These are phyloP conservation scores for Arachis monticola DNA, from an alignment of 331 rosid species.

Conservation along the genomic window DNA sequence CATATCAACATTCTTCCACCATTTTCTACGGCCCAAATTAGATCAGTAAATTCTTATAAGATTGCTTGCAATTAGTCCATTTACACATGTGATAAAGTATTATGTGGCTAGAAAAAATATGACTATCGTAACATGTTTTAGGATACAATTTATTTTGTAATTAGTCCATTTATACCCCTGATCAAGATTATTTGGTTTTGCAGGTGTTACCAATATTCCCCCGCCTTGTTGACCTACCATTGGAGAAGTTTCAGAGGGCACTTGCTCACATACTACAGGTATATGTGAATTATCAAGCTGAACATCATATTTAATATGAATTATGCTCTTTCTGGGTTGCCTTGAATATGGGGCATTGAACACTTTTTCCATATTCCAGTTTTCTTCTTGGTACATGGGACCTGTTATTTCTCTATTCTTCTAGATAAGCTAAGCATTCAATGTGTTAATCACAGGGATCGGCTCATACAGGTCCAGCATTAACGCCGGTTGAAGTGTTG, in stretches of 20 bases:
- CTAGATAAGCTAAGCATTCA: slow-evolving; percentile 33
- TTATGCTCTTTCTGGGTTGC: slow-evolving; percentile 5
- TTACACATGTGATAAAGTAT: background rate
- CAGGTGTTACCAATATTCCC: slow-evolving; percentile 99
- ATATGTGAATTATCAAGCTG: slow-evolving; percentile 39
- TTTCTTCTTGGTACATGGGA: slow-evolving; percentile 32
- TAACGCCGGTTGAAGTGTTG: slow-evolving; percentile 93
- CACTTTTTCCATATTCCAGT: slow-evolving; percentile 9
- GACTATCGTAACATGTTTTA: slow-evolving; percentile 3
- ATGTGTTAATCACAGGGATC: slow-evolving; percentile 77
- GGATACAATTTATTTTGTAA: slow-evolving; percentile 6
- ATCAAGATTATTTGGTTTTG: slow-evolving; percentile 24
- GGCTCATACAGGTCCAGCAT: slow-evolving; percentile 98
- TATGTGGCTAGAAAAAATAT: background rate
- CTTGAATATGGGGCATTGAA: slow-evolving; percentile 17
- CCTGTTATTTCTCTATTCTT: slow-evolving; percentile 2
- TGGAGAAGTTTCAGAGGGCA: slow-evolving; percentile 98
- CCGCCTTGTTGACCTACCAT: slow-evolving; percentile 85
- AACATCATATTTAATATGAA: slow-evolving; percentile 16
- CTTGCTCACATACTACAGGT: slow-evolving; percentile 99
- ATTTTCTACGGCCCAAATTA: slow-evolving; percentile 1
- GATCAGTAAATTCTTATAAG: slow-evolving; percentile 15
- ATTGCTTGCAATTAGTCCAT: slow-evolving; percentile 24
- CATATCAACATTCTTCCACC: background rate
- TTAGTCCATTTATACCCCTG: background rate